Evolutionary conservation across 208 protist species (phyloP).

Genomic region (Strigomonas galati): DNA sequence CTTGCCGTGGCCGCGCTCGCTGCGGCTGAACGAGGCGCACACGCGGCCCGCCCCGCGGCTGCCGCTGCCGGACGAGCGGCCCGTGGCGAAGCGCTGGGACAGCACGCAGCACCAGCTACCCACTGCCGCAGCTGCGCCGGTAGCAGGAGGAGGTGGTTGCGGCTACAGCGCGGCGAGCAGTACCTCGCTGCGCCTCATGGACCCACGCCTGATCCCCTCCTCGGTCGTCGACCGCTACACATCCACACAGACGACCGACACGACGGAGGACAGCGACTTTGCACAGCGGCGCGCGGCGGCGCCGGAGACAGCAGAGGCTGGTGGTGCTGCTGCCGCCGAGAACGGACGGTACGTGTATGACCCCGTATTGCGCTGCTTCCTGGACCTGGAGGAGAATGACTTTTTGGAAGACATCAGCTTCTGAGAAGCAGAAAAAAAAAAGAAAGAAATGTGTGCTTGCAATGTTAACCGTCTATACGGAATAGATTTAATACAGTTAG

Average conservation of each 20-base stretch:
- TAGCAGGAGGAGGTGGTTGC: background rate
- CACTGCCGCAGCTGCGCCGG: background rate
- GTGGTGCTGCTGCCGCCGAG: background rate
- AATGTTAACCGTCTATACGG: background rate
- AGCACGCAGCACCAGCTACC: conserved; percentile 1
- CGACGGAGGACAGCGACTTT: conserved; percentile 1
- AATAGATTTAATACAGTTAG: background rate
- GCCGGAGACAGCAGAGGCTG: background rate
- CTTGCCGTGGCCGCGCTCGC: conserved; percentile 14
- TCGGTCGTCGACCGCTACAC: background rate
- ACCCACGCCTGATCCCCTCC: too few relatives aligned
- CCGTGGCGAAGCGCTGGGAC: background rate
- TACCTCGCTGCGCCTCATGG: background rate
- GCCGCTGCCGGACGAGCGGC: too few relatives aligned
- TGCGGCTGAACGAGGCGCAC: too few relatives aligned
- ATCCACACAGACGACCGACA: background rate
- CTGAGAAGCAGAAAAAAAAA: background rate
- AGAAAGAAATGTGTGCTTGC: too few relatives aligned
- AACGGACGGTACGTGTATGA: conserved; percentile 61
- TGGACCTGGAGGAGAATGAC: conserved; percentile 57
- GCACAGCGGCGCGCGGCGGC: background rate
- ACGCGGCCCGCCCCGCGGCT: too few relatives aligned
- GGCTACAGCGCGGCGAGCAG: background rate
- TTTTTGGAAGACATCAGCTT: conserved; percentile 21
- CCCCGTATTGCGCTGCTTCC: conserved; percentile 61